Evolutionary conservation across 257 asterid species (phyloP).

Genomic region (Hygrophila difformis): DNA sequence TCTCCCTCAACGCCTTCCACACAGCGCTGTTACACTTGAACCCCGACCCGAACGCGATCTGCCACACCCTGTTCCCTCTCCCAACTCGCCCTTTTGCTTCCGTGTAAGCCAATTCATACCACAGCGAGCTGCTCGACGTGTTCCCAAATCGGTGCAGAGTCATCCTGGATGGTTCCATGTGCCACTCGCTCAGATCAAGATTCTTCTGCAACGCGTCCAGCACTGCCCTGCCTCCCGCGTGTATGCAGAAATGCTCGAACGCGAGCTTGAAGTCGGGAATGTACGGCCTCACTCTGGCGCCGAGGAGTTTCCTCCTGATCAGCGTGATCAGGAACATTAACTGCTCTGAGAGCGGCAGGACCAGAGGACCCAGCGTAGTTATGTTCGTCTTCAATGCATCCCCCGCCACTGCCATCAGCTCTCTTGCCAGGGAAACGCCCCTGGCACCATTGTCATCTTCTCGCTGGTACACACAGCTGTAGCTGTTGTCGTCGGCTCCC

Average conservation of each 20-base stretch:
- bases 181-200: slow-evolving; percentile 37
- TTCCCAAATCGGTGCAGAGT: slow-evolving; percentile 48
- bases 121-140: slow-evolving; percentile 48
- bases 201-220: slow-evolving; percentile 46
- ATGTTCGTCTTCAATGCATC: no score
- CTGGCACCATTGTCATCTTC: slow-evolving; percentile 36
- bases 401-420: slow-evolving; percentile 51
- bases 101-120: slow-evolving; percentile 44
- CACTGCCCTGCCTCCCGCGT: no score
- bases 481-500: slow-evolving; percentile 41
- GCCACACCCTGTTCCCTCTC: slow-evolving; percentile 42
- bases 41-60: slow-evolving; percentile 55
- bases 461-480: slow-evolving; percentile 41
- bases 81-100: slow-evolving; percentile 37
- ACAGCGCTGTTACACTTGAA: slow-evolving; percentile 54
- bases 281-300: slow-evolving; percentile 39
- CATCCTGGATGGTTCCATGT: slow-evolving; percentile 63
- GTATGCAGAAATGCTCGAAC: slow-evolving; percentile 52
- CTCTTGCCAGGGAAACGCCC: slow-evolving; percentile 38
- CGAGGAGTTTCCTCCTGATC: slow-evolving; percentile 23
- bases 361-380: slow-evolving; percentile 38
- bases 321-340: slow-evolving; percentile 31
- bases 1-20: slow-evolving; percentile 37
- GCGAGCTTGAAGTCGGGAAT: slow-evolving; percentile 53
- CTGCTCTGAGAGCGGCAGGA: slow-evolving; percentile 42